Conservation (phyloP, 306 rosid species). For the Cajanus cajan region DNA sequence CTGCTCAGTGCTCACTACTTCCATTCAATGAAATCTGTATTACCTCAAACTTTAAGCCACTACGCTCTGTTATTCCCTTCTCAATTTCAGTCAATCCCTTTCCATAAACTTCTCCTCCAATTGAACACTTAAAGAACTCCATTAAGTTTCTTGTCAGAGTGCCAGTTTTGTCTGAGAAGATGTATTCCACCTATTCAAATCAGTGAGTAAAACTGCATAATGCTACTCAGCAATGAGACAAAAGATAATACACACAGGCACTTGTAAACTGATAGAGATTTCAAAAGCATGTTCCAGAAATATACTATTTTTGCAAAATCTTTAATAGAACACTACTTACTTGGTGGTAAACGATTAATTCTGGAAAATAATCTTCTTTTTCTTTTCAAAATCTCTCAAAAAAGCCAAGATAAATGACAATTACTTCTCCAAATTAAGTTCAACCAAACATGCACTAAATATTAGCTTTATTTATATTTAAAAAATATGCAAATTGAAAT, state of each 20-base stretch:
- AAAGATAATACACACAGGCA: background rate
- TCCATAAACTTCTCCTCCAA: conserved; percentile 89
- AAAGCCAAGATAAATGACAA: background rate
- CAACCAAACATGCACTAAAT: background rate
- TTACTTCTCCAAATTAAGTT: background rate
- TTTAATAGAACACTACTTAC: background rate
- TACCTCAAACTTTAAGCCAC: conserved; percentile 62
- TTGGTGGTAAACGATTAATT: background rate
- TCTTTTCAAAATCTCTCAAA: background rate
- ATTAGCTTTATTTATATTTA: background rate
- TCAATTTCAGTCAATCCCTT: conserved; percentile 90
- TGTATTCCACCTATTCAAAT: conserved; percentile 82
- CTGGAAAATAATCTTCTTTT: background rate
- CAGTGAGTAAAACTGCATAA: conserved; percentile 18
- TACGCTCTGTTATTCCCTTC: conserved; percentile 72
- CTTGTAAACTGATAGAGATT: background rate
- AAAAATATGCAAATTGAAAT: background rate
- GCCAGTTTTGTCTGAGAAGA: conserved; percentile 97
- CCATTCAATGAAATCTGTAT: conserved; percentile 26
- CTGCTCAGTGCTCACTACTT: background rate
- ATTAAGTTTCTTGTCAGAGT: conserved; percentile 92
- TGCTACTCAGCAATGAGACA: conserved; percentile 8
- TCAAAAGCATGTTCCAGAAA: conserved; percentile 3
- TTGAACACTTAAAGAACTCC: conserved; percentile 99
- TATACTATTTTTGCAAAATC: background rate